Evolutionary conservation across 345 rosid genomes (phyloP).

Genomic region (Populus alba): DNA sequence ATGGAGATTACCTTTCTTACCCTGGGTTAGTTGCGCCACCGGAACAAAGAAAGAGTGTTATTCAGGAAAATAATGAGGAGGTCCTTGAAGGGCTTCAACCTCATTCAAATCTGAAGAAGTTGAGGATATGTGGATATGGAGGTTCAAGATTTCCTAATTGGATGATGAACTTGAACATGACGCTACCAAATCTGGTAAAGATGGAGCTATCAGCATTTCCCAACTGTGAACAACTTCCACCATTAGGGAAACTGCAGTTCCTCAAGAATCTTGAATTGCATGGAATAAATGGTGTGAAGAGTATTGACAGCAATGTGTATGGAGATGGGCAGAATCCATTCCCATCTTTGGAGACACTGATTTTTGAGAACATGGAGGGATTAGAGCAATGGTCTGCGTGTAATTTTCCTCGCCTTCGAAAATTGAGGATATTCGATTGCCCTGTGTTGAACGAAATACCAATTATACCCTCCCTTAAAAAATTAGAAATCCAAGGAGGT

Average conservation of each 20-base stretch:
- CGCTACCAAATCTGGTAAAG: background rate
- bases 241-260: background rate
- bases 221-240: constrained; percentile 6
- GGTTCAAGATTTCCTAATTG: background rate
- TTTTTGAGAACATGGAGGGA: background rate
- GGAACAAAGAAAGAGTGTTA: too few relatives aligned
- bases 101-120: background rate
- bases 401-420: background rate
- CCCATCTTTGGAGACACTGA: background rate
- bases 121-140: background rate
- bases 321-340: background rate
- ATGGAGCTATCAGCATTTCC: background rate
- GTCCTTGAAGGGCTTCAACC: background rate
- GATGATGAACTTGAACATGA: background rate
- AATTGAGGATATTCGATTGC: fast-evolving
- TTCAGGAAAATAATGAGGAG: background rate
- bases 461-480: background rate
- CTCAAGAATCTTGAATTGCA: background rate
- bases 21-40: fast-evolving
- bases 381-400: background rate
- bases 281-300: background rate
- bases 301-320: background rate
- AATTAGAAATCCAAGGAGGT: fast-evolving
- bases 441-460: background rate
- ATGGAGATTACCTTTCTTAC: background rate